These are phyloP conservation scores for Ustilago shanxiensis DNA, from an alignment of 1,284 basidiomycete genomes.

Conservation along the genomic window DNA sequence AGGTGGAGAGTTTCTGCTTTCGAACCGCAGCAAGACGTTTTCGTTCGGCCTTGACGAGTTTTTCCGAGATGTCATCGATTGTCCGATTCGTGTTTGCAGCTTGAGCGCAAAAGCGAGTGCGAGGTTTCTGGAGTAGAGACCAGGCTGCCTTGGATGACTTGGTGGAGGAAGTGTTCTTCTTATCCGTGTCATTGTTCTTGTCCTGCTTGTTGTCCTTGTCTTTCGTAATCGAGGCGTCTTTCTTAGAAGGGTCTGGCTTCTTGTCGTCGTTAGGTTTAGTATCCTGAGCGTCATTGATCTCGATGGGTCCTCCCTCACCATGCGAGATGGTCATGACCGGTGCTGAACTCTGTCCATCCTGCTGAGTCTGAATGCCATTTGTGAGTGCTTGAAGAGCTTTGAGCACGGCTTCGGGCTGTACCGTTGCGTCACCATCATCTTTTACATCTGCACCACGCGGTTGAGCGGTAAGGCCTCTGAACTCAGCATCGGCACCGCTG, in stretches of 20 bases:
- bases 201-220: conserved; percentile 12
- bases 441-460: not conserved
- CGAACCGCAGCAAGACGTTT: conserved; percentile 31
- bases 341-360: not conserved
- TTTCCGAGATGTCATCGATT: conserved; percentile 20
- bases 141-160: conserved; percentile 17
- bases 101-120: conserved; percentile 46
- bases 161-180: not conserved
- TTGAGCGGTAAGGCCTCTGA: not conserved
- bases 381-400: conserved; percentile 31
- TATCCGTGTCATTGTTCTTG: no score
- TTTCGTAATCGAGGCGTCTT: conserved; percentile 1
- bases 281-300: conserved; percentile 6
- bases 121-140: conserved; percentile 26
- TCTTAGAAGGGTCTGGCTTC: not conserved
- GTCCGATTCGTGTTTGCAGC: conserved; percentile 33
- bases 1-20: conserved; percentile 16
- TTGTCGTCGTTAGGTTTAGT: not conserved
- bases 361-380: conserved; percentile 13
- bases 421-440: not conserved
- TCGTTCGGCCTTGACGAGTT: conserved; percentile 23
- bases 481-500: not conserved
- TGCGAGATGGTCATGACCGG: conserved; percentile 28
- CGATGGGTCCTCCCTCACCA: conserved; percentile 28
- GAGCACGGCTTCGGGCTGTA: conserved; percentile 19